These are phyloP conservation scores for Ophiostoma montium DNA, from an alignment of 2,329 filamentous ascomycete genomes.

Conservation along the genomic window DNA sequence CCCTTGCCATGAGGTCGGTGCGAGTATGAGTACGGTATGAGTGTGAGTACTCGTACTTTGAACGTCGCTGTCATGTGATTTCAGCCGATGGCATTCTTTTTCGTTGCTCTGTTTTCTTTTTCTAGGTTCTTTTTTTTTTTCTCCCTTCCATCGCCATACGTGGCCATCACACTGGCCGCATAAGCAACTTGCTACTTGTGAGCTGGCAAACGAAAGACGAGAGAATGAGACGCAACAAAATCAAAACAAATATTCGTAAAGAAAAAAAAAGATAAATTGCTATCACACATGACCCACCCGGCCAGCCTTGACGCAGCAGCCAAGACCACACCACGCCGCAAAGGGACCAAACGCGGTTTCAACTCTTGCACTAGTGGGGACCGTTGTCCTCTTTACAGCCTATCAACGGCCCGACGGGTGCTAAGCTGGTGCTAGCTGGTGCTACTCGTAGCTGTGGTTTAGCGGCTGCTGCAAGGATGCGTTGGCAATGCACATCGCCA, in stretches of 20 bases:
- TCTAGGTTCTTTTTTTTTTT: background rate
- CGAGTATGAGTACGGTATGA: background rate
- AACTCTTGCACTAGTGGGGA: too few species aligned
- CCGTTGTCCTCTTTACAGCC: background rate
- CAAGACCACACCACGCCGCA: too few species aligned
- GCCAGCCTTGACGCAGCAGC: too few species aligned
- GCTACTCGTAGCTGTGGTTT: background rate
- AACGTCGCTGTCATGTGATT: too few species aligned
- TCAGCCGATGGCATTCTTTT: too few species aligned
- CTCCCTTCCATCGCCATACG: background rate
- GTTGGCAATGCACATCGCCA: background rate
- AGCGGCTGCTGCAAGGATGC: background rate
- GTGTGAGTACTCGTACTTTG: too few species aligned
- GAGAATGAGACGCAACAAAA: too few species aligned
- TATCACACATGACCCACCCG: too few species aligned
- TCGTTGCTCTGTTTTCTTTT: background rate
- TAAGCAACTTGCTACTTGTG: background rate
- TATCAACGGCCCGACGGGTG: background rate
- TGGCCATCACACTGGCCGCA: slow-evolving; percentile 20
- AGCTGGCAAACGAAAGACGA: too few species aligned
- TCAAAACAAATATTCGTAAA: too few species aligned
- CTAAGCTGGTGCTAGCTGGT: background rate
- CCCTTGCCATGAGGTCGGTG: background rate
- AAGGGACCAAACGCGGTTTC: too few species aligned
- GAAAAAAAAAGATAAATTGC: too few species aligned